Evolutionary conservation across 2,329 filamentous ascomycete genomes (phyloP), one percentile per base, ranked within the genome.

Genomic region (Penicillium concentricum): DNA sequence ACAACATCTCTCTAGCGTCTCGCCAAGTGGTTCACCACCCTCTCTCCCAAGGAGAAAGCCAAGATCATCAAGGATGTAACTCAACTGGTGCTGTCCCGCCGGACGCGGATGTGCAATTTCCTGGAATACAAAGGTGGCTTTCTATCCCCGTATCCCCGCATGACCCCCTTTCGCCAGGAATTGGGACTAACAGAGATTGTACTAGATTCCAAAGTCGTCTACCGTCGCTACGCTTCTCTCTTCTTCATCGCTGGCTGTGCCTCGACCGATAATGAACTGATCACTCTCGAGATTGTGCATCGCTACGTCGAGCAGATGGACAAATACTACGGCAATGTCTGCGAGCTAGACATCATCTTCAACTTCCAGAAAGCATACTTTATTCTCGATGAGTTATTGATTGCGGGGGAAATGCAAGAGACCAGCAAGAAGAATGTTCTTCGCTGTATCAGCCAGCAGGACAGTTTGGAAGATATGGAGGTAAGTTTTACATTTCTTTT

Each of bases 231-330:
- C 78, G 94, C 94, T 60, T 97, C 94, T 57, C 88, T 99, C 61
- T 99, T 97, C 83, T 99, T 99, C 83, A 99, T 99, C 75, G 92
- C 93, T 70, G 94, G 94, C 69, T 96, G 92, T 80, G 88, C 92
- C 52, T 92, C 92, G n/a, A 92, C 91, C 62, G 94, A 99, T 78
- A 99, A 99, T 78, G 94, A 99, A 75, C 82, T 99, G 72, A 97
- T 97, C 75, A 96, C 91, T 24, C 91, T 99, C 73, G 94, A 99
- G 77, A 92, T 99, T 73, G 95, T 99, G 70, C 94, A 99, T 77
- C 91, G 94, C 78, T 99, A 99, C 75, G 94, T 99, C 72, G 94
- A 99, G 78, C 94, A 99, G 79, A 99, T 99, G 94, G 94, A 99
- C 83, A 99, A 99, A 77, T 99, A 99, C 81, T 99, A 97, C 77